phyloP scores from a whole-genome alignment of 129 eudicot species.

The Flaveria trinervia region DNA sequence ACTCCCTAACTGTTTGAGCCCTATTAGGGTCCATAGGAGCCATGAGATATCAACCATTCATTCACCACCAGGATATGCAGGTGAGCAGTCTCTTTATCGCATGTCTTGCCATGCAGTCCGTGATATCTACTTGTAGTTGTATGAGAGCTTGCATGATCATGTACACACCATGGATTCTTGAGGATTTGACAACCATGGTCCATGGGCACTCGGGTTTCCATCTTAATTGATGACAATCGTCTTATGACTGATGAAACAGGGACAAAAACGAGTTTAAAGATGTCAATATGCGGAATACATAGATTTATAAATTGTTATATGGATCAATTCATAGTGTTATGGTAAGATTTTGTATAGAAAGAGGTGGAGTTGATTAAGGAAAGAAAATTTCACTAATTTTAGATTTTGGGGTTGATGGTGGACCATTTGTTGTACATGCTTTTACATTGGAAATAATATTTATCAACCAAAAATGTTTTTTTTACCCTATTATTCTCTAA shows the following conservation, averaged over 20 bases:
- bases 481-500: not conserved
- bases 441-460: slow-evolving; percentile 31
- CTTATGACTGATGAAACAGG: slow-evolving; percentile 19
- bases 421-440: slow-evolving; percentile 28
- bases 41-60: not conserved
- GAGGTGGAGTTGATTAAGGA: slow-evolving; percentile 26
- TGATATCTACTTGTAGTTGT: slow-evolving; percentile 5
- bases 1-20: not conserved
- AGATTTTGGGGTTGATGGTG: slow-evolving; percentile 24
- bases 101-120: not conserved
- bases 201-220: not conserved
- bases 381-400: slow-evolving; percentile 24
- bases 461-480: not conserved
- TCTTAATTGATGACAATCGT: not conserved
- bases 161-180: slow-evolving; percentile 9
- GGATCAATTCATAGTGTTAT: slow-evolving; percentile 18
- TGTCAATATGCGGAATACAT: slow-evolving; percentile 20
- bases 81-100: too few relatives aligned
- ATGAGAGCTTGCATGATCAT: not conserved
- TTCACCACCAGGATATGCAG: too few relatives aligned
- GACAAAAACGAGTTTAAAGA: slow-evolving; percentile 15
- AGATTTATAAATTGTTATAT: slow-evolving; percentile 6
- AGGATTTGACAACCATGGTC: too few relatives aligned
- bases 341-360: slow-evolving; percentile 37
- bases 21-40: not conserved